Evolutionary conservation across 129 eudicot genomes (phyloP).

Genomic region (Glebionis coronaria): DNA sequence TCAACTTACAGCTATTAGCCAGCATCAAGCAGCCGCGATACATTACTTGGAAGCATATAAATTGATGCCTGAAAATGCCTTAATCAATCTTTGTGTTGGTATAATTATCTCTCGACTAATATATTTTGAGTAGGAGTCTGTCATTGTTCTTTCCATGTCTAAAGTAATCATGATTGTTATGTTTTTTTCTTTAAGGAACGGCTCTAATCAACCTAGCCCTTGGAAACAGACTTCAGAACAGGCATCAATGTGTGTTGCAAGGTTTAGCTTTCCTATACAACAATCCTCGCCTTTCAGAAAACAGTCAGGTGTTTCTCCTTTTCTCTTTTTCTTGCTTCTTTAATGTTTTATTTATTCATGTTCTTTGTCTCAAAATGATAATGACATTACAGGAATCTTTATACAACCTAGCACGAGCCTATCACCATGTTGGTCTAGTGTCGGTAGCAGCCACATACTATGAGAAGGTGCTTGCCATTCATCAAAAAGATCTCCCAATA

Average conservation of each 20-base stretch:
- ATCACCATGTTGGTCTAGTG: constrained; percentile 75
- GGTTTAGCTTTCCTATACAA: constrained; percentile 80
- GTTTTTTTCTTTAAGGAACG: constrained; percentile 41
- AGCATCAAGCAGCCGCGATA: constrained; percentile 89
- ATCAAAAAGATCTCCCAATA: constrained; percentile 54
- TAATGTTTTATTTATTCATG: background rate
- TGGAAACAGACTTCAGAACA: constrained; percentile 73
- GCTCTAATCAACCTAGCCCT: constrained; percentile 74
- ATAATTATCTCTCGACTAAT: constrained; percentile 11
- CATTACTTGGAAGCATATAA: constrained; percentile 82
- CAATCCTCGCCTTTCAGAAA: constrained; percentile 53
- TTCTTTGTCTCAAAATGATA: background rate
- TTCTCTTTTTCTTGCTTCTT: constrained; percentile 6
- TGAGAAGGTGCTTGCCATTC: constrained; percentile 65
- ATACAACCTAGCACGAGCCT: constrained; percentile 81
- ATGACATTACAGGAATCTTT: constrained; percentile 64
- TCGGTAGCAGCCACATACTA: constrained; percentile 63
- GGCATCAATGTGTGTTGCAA: constrained; percentile 67
- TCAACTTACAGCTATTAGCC: constrained; percentile 65
- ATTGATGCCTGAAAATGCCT: constrained; percentile 75
- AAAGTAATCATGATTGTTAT: background rate
- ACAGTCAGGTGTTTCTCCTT: constrained; percentile 57
- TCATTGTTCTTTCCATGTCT: background rate
- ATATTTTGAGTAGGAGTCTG: background rate
- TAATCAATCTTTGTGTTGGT: constrained; percentile 91